These are phyloP conservation scores for Theileria equi DNA, from an alignment of 169 alveolate species.

Conservation along the genomic window DNA sequence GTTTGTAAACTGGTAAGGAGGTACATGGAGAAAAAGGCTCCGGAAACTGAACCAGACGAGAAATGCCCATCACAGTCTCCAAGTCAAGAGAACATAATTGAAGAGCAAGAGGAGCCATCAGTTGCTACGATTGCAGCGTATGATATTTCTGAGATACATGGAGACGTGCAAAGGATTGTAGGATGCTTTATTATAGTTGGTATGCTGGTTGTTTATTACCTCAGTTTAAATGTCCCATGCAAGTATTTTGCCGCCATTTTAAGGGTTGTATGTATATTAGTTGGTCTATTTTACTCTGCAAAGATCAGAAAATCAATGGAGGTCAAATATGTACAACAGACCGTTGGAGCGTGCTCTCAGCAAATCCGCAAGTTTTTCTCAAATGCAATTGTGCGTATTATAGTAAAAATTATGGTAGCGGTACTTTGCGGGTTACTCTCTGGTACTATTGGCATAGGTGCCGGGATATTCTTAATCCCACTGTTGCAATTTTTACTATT, in stretches of 20 bases:
- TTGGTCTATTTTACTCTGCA: constrained; percentile 3
- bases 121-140: background rate
- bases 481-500: constrained; percentile 5
- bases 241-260: background rate
- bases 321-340: background rate
- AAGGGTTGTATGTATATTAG: background rate
- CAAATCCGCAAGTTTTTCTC: background rate
- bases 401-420: background rate
- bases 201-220: constrained; percentile 1
- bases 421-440: constrained; percentile 13
- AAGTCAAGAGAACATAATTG: background rate
- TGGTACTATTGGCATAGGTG: constrained; percentile 8
- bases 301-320: constrained; percentile 1
- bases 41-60: background rate
- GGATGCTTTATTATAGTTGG: background rate
- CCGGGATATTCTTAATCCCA: constrained; percentile 16
- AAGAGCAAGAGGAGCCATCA: background rate
- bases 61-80: background rate
- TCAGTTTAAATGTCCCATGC: background rate
- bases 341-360: background rate
- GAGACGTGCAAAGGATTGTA: background rate
- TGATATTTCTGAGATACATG: background rate
- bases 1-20: background rate
- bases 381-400: background rate
- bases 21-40: background rate